Base-by-base conservation (phyloP, 257 asterid genomes). In the Salvia hispanica region DNA sequence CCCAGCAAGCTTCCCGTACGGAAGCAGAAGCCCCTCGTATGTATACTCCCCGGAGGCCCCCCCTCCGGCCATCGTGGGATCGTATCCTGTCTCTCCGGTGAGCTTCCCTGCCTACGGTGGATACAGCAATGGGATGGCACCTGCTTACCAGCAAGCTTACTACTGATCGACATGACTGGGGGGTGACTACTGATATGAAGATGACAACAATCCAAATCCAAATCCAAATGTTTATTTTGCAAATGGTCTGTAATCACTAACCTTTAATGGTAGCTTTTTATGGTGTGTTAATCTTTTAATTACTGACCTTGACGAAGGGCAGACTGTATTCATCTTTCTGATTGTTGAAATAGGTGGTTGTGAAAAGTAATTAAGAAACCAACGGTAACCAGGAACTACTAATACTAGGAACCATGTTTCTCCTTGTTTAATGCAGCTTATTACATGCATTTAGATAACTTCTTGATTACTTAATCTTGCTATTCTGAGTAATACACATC, bases 81-180 rank as follows among this genome's bases (percentile, higher is more conserved):
- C 88, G 2, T 88, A 86, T 72, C 87, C 96, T 0, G 89, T 86
- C 43, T 78, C 95, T 36, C 97, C 94, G 4, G 85, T 88, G 62
- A 85, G 72, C 82, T 94, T 82, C 55, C 80, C 89, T 0, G 86
- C 89, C 7, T 94, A 91, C 9, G 96, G 96, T 56, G 92, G 93
- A 58, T 90, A 87, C 75, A 84, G 83, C 74, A 84, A 72, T 58
- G 95, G 87, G 36, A 86, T 90, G 89, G 83, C 82, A 56, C 94
- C 91, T 53, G 87, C 89, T 76, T 93, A 88, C 86, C 99, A 80
- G 82, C 99, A 87, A 82, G 89, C 92, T 77, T 94, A 94, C 95
- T 91, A 94, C 97, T 84, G 85, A 86, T 84, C 42, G 79, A 83
- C 78, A 73, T 80, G 86, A 83, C 91, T 70, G 78, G 72, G 72